Percentiles rank a stretch among this genome's conserved stretches.
These are phyloP conservation scores for Yarrowia sp. DNA, from an alignment of 805 yeast species.

Conservation along the genomic window DNA sequence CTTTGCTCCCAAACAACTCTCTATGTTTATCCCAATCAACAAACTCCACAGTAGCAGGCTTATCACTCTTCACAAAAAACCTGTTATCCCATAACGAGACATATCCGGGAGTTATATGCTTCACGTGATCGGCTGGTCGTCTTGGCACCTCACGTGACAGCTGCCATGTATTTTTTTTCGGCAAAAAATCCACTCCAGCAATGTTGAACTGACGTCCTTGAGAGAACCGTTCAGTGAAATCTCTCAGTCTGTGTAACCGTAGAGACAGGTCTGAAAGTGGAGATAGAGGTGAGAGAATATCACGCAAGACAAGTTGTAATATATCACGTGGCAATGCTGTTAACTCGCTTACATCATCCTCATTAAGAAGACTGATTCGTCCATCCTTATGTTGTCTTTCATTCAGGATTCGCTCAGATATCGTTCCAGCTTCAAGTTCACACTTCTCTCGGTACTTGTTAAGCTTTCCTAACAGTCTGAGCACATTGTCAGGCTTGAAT, in stretches of 20 bases:
- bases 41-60: neutral
- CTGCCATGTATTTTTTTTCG: neutral
- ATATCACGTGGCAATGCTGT: neutral
- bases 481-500: neutral
- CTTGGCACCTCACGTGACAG: constrained; percentile 11
- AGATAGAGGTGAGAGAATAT: neutral
- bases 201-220: neutral
- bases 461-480: neutral
- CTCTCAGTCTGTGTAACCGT: neutral
- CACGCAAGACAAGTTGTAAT: neutral
- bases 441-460: neutral
- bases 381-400: neutral
- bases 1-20: neutral
- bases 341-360: neutral
- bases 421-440: neutral
- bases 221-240: neutral
- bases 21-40: neutral
- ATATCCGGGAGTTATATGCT: neutral
- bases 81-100: constrained; percentile 20
- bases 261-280: constrained; percentile 11
- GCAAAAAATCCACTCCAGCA: neutral
- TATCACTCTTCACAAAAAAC: neutral
- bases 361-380: neutral
- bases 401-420: neutral
- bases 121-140: neutral